Evolutionary conservation across 1,284 basidiomycete genomes (phyloP).

Genomic region (Sanghuangporus sanghuang): DNA sequence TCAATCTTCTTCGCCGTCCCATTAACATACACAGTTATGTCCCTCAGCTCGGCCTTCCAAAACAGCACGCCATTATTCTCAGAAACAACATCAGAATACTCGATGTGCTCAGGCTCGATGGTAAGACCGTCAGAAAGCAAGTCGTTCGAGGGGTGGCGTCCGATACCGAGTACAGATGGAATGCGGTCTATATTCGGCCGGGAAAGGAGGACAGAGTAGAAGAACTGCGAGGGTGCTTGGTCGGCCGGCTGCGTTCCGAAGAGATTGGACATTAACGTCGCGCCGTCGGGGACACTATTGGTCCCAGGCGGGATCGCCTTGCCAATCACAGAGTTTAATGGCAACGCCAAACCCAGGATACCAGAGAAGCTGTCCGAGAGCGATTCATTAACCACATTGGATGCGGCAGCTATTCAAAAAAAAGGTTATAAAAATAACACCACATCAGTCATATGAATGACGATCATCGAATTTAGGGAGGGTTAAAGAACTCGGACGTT

Average conservation of each 20-base stretch:
- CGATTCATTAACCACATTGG: conserved; percentile 45
- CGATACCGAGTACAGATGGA: conserved; percentile 60
- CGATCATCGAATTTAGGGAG: neutral
- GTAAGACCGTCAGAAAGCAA: conserved; percentile 30
- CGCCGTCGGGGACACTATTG: conserved; percentile 51
- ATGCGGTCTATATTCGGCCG: conserved; percentile 55
- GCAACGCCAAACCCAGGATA: conserved; percentile 69
- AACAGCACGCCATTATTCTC: conserved; percentile 38
- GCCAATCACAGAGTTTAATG: conserved; percentile 58
- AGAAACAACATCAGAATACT: conserved; percentile 42
- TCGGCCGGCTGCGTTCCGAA: conserved; percentile 53
- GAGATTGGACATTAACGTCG: conserved; percentile 56
- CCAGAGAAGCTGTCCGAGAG: conserved; percentile 51
- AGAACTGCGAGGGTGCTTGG: conserved; percentile 49
- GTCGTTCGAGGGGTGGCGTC: conserved; percentile 47
- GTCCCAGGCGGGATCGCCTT: conserved; percentile 40
- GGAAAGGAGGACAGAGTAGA: conserved; percentile 60
- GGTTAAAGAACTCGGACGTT: neutral
- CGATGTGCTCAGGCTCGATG: conserved; percentile 44
- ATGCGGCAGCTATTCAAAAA: conserved; percentile 44
- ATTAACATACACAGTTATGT: conserved; percentile 56
- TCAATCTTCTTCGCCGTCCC: conserved; percentile 35
- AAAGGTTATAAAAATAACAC: neutral
- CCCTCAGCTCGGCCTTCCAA: conserved; percentile 55
- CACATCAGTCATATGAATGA: neutral